Base-by-base conservation (phyloP, 257 asterid genomes). In the Striga asiatica region DNA sequence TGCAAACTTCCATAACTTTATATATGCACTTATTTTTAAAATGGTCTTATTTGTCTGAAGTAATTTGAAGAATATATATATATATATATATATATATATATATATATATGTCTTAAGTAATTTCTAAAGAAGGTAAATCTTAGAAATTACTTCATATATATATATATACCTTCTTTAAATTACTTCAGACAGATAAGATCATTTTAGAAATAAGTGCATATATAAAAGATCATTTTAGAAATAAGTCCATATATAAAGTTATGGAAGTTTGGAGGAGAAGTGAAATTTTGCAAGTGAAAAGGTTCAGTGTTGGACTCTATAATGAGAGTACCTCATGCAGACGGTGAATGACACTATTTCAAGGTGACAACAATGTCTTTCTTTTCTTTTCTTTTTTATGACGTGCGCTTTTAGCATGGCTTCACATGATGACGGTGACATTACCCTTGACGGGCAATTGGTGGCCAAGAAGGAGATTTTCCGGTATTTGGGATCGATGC, bases 251-350 rank as follows among this genome's bases (percentile, higher is more conserved):
- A 12, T 41, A 35, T 61, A 17, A 14, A 31, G 3, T 10, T 35
- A n/a, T n/a, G n/a, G n/a, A 9, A 1, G 3, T 29, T 5, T n/a
- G 50, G n/a, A 63, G 68, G 68, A 13, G 31, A 54, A 12, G 54
- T 53, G 29, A n/a, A 45, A 21, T 27, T 63, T 21, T 54, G 56
- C n/a, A 20, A 8, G 2, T 63, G 68, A 62, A 63, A 45, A 32
- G 70, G 74, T 10, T 63, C 70, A 2, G 70, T 63, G 6, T 23
- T 51, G 24, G 74, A 69, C 48, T 69, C 74, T 3, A 31, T 62
- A 11, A 57, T 19, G 25, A 69, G 69, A 19, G 20, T 68, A 47
- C 31, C 61, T 68, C 1, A 47, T 69, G 1, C 74, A 68, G 11
- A 68, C 62, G 13, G 48, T 25, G 10, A 32, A 14, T 3, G 62